Evolutionary conservation across 208 protist genomes (phyloP).

Genomic region (Trypanosomatidae sp.): DNA sequence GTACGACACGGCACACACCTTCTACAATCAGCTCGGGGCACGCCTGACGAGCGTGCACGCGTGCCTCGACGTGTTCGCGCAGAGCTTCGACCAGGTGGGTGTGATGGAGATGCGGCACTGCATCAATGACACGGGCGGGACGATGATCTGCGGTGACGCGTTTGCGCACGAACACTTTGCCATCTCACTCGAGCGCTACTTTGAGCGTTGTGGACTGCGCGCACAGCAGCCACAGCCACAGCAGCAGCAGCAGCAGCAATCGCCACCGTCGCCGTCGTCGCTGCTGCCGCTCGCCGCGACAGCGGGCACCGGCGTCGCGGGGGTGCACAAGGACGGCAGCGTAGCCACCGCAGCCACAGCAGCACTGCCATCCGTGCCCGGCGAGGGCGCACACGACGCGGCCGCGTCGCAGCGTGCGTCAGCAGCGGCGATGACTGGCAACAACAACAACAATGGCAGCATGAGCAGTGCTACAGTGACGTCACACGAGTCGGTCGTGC

Average conservation of each 20-base stretch:
- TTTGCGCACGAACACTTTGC: conserved; percentile 87
- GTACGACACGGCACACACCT: conserved; percentile 53
- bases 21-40: conserved; percentile 88
- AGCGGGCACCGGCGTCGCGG: not conserved
- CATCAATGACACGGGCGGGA: conserved; percentile 87
- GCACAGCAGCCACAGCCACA: conserved; percentile 1
- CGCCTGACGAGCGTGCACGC: conserved; percentile 80
- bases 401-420: too few relatives aligned
- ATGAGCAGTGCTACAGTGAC: not conserved
- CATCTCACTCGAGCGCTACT: conserved; percentile 56
- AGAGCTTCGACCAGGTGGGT: conserved; percentile 95
- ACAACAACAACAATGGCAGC: too few relatives aligned
- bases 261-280: not conserved
- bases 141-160: conserved; percentile 91
- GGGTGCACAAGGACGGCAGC: too few relatives aligned
- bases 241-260: not conserved
- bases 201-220: conserved; percentile 46
- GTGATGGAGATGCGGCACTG: conserved; percentile 92
- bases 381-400: too few relatives aligned
- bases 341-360: too few relatives aligned
- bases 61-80: conserved; percentile 94
- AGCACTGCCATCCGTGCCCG: too few relatives aligned
- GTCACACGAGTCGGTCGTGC: conserved; percentile 9
- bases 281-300: not conserved
- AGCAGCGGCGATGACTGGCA: too few relatives aligned